These are phyloP conservation scores for Penicillium waksmanii DNA, from an alignment of 495 filamentous ascomycete genomes.

Conservation along the genomic window DNA sequence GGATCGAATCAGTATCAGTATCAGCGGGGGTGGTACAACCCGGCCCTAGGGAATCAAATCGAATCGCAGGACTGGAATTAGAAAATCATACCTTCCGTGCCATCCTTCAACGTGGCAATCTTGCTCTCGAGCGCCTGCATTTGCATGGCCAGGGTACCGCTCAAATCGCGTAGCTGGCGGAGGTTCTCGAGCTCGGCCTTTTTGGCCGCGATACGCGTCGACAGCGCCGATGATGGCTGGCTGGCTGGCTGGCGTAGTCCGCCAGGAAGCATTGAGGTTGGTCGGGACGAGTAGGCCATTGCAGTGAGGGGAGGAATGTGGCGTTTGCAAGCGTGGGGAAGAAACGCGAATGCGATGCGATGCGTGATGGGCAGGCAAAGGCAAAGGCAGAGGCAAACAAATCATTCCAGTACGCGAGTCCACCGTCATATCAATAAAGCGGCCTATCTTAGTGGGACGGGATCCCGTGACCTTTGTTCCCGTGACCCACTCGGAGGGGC, in stretches of 20 bases:
- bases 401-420: too few relatives aligned
- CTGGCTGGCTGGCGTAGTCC: slow-evolving; percentile 47
- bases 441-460: too few relatives aligned
- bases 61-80: slow-evolving; percentile 4
- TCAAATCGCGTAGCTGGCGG: slow-evolving; percentile 84
- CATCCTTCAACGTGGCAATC: slow-evolving; percentile 82
- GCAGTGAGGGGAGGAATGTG: slow-evolving; percentile 12
- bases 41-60: too few relatives aligned
- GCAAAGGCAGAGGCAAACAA: background rate
- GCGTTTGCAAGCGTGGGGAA: slow-evolving; percentile 1
- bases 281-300: slow-evolving; percentile 63
- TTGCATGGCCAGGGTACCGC: slow-evolving; percentile 80
- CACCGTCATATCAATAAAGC: too few relatives aligned
- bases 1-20: slow-evolving; percentile 8
- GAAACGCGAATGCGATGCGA: slow-evolving; percentile 1
- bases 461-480: background rate
- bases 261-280: slow-evolving; percentile 43
- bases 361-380: slow-evolving; percentile 10
- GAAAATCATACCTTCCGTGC: slow-evolving; percentile 75
- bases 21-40: too few relatives aligned
- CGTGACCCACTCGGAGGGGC: background rate
- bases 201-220: slow-evolving; percentile 89
- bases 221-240: slow-evolving; percentile 79
- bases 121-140: slow-evolving; percentile 93
- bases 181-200: slow-evolving; percentile 90